phyloP scores from a whole-genome alignment of 1,139 yeast genomes.

The Wickerhamiella infanticola region DNA sequence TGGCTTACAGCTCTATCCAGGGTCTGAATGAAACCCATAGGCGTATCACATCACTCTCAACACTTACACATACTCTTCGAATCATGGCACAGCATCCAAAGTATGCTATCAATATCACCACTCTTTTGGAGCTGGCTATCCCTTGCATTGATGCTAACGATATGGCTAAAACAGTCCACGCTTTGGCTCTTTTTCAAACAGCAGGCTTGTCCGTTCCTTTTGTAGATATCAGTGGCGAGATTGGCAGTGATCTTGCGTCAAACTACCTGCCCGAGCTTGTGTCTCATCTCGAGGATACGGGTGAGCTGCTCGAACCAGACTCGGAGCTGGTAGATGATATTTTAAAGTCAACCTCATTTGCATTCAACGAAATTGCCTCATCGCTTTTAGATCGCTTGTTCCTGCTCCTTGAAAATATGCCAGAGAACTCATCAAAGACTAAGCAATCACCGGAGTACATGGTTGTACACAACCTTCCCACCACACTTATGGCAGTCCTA shows the following conservation, averaged over 20 bases:
- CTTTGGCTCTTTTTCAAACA: conserved; percentile 57
- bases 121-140: conserved; percentile 50
- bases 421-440: conserved; percentile 24
- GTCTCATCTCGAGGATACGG: conserved; percentile 19
- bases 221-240: conserved; percentile 26
- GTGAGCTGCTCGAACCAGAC: conserved; percentile 3
- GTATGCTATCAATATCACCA: conserved; percentile 64
- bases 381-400: conserved; percentile 47
- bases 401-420: conserved; percentile 57
- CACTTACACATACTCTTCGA: conserved; percentile 50
- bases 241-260: conserved; percentile 37
- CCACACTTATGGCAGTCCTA: conserved; percentile 48
- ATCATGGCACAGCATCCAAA: conserved; percentile 50
- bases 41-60: conserved; percentile 55
- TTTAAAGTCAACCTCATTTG: conserved; percentile 55
- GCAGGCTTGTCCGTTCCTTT: conserved; percentile 65
- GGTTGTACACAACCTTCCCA: conserved; percentile 44
- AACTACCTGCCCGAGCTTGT: conserved; percentile 47
- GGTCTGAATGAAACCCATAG: conserved; percentile 65
- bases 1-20: conserved; percentile 70
- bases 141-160: conserved; percentile 89
- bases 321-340: conserved; percentile 21
- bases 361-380: conserved; percentile 47
- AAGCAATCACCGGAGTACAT: conserved; percentile 25
- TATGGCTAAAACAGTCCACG: conserved; percentile 51